These are phyloP conservation scores for Hawksworthiomyces lignivorus DNA, from an alignment of 2,329 filamentous ascomycete species.

Conservation along the genomic window DNA sequence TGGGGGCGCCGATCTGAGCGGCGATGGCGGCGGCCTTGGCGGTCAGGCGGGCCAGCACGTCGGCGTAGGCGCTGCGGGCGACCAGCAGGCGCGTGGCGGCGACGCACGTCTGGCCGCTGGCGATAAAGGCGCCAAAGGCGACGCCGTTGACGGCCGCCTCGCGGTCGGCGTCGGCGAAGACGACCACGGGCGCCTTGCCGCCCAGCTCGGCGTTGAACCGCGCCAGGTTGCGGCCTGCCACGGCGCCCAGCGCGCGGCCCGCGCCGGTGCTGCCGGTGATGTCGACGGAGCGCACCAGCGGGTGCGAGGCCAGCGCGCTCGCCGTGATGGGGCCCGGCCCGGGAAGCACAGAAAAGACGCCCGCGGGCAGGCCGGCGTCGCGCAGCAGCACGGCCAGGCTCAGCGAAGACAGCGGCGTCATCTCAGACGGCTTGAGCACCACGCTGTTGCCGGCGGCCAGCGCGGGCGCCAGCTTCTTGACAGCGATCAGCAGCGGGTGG, in stretches of 20 bases:
- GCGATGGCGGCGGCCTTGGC: slow-evolving; percentile 51
- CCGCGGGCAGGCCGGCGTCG: slow-evolving; percentile 61
- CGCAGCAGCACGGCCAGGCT: slow-evolving; percentile 52
- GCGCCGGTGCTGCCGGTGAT: slow-evolving; percentile 70
- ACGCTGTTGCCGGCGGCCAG: slow-evolving; percentile 53
- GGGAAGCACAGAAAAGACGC: slow-evolving; percentile 57
- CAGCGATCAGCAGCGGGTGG: slow-evolving; percentile 49
- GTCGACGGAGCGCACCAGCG: slow-evolving; percentile 56
- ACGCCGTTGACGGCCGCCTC: slow-evolving; percentile 62
- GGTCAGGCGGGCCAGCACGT: slow-evolving; percentile 57
- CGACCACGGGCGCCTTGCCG: slow-evolving; percentile 61
- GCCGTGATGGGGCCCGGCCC: slow-evolving; percentile 47
- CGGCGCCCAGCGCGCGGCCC: slow-evolving; percentile 58
- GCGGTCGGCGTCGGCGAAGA: slow-evolving; percentile 58
- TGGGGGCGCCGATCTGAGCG: slow-evolving; percentile 48
- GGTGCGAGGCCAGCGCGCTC: slow-evolving; percentile 44
- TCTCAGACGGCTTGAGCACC: slow-evolving; percentile 55
- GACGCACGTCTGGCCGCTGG: slow-evolving; percentile 53
- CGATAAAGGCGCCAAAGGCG: slow-evolving; percentile 50
- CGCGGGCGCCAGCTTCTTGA: slow-evolving; percentile 54
- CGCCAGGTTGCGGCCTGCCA: slow-evolving; percentile 59
- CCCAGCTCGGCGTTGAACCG: slow-evolving; percentile 65
- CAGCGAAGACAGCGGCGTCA: slow-evolving; percentile 55
- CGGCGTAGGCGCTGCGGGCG: slow-evolving; percentile 57
- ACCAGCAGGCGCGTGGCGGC: slow-evolving; percentile 71